Conservation (phyloP, 305 asterid genomes). For the Euphrasia arctica region DNA sequence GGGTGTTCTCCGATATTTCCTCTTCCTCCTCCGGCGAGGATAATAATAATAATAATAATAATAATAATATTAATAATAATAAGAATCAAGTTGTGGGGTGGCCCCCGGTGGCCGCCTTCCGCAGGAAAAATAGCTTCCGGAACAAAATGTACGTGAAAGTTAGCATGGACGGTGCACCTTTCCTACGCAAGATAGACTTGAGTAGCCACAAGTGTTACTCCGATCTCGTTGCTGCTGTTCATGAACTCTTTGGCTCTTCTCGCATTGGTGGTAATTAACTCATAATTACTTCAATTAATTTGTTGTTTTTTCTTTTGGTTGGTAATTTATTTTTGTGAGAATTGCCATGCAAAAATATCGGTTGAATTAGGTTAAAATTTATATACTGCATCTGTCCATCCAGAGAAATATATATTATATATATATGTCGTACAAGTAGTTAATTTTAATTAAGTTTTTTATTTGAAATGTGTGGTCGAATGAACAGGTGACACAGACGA, state of each 20-base stretch:
- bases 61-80: neutral
- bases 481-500: neutral
- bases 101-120: slow-evolving; percentile 77
- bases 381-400: too few relatives aligned
- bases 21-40: slow-evolving; percentile 17
- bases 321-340: too few relatives aligned
- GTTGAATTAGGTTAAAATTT: too few relatives aligned
- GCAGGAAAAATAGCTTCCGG: slow-evolving; percentile 44
- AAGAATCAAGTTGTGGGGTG: slow-evolving; percentile 69
- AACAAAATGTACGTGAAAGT: slow-evolving; percentile 69
- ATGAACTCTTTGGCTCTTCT: slow-evolving; percentile 52
- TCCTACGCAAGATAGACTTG: slow-evolving; percentile 74
- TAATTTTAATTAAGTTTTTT: too few relatives aligned
- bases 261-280: slow-evolving; percentile 41
- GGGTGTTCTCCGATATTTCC: slow-evolving; percentile 43
- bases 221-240: slow-evolving; percentile 53
- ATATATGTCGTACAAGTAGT: too few relatives aligned
- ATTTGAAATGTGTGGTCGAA: neutral
- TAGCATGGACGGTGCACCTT: slow-evolving; percentile 90
- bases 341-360: too few relatives aligned
- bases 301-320: too few relatives aligned
- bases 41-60: slow-evolving; percentile 2
- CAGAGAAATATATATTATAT: too few relatives aligned
- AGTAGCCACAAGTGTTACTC: slow-evolving; percentile 40
- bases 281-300: too few relatives aligned